Base-by-base conservation (phyloP, 73 alveolate genomes). In the Blepharisma japonicum region DNA sequence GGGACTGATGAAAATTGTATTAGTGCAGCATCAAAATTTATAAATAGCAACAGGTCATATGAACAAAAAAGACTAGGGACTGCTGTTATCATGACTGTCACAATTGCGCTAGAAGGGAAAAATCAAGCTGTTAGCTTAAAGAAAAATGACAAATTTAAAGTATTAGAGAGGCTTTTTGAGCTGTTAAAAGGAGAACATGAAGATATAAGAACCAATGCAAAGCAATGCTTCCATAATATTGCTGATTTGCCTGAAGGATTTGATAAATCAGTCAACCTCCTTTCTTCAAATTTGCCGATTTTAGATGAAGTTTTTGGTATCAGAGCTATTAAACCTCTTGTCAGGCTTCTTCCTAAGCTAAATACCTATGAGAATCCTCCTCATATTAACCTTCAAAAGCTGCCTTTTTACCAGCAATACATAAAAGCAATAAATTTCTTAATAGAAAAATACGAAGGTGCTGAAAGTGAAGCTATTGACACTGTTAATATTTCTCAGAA, bases 221-320 rank as follows among this genome's bases (percentile, higher is more conserved):
- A 82, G 68, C 78, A 88, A 56, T 81, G 97, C 49, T 81, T 94
- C 25, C 91, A 82, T 77, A 94, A 94, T 82, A 84, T 94, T 49
- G 91, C 97, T 6, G 92, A 91, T 68, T 88, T 94, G 46, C 97
- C 98, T 6, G 96, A 89, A 76, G 97, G 98, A 6, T 94, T 91
- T 86, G 78, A 84, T n/a, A 91, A 91, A 84, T 89, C 92, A 39
- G 89, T 91, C 21, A 90, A 85, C 74, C 90, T 89, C 25, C 82
- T 94, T 25, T 81, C 90, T 54, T 93, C 89, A 56, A 79, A 91
- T 80, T 56, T 83, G 50, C 94, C 87, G 21, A 81, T 94, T 70
- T 79, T 94, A 80, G 91, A 94, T 79, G 98, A 94, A 77, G 95
- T 94, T 45, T 94, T 89, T 81, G 96, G 96, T 20, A 90, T 88